Conservation (phyloP, 208 protist genomes). For the Wallacemonas rigidus region DNA sequence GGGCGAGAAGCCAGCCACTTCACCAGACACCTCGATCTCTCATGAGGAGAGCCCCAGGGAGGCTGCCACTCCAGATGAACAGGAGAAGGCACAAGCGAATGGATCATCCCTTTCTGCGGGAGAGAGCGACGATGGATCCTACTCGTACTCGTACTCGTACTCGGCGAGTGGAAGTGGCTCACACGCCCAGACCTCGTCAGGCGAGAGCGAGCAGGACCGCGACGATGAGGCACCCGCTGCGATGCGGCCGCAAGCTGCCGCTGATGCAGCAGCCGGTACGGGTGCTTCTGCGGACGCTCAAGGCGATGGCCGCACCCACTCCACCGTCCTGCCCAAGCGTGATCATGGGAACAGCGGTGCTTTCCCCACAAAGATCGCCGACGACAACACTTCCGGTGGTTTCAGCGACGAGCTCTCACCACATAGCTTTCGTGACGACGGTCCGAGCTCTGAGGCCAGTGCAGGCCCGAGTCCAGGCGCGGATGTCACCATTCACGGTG, state of each 20-base stretch:
- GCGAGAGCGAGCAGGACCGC: background rate
- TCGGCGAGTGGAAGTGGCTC: background rate
- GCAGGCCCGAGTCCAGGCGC: background rate
- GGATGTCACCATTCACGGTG: background rate
- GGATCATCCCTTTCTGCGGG: too few species aligned
- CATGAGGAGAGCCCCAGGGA: background rate
- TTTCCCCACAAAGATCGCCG: background rate
- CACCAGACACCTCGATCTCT: background rate
- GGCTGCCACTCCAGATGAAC: too few species aligned
- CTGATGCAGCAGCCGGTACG: background rate
- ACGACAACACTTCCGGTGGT: background rate
- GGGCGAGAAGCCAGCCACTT: background rate
- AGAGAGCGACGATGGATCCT: background rate
- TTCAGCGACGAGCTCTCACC: slow-evolving; percentile 8
- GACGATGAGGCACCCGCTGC: background rate
- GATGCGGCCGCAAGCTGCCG: background rate
- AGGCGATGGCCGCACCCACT: background rate
- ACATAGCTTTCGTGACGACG: background rate
- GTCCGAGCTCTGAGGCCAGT: background rate
- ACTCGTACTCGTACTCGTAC: slow-evolving; percentile 30
- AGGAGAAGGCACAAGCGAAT: too few species aligned
- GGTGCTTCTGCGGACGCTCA: background rate
- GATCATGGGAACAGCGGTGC: background rate
- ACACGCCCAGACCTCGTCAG: background rate
- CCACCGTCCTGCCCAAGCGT: background rate